Conservation (phyloP, 78 protist genomes). For the Dictyostelium firmibasis region DNA sequence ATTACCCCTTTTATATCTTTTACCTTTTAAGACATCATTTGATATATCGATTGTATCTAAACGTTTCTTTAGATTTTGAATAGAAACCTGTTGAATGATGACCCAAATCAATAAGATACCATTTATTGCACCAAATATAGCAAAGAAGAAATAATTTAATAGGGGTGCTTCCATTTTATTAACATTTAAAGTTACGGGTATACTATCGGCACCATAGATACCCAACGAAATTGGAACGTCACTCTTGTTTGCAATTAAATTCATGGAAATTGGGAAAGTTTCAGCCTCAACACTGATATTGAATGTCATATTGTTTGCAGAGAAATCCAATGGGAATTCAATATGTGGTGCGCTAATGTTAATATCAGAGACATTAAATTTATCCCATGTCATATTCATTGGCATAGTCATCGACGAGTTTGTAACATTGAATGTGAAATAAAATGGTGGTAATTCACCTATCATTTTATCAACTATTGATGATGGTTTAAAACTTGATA, state of each 20-base stretch:
- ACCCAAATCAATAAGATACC: background rate
- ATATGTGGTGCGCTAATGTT: conserved; percentile 18
- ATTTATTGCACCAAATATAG: background rate
- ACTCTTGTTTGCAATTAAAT: conserved; percentile 16
- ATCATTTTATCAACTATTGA: background rate
- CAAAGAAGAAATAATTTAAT: conserved; percentile 19
- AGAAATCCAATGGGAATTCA: conserved; percentile 23
- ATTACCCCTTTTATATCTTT: conserved; percentile 43
- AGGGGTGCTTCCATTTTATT: background rate
- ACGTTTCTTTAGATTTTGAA: background rate
- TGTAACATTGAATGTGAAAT: conserved; percentile 27
- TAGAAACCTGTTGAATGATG: background rate
- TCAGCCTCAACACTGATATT: conserved; percentile 11
- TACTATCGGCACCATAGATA: conserved; percentile 30
- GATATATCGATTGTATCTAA: conserved; percentile 44
- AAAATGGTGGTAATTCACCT: conserved; percentile 38
- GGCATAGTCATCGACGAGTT: conserved; percentile 41
- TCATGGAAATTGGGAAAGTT: conserved; percentile 5
- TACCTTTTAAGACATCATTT: conserved; percentile 29
- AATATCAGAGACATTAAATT: conserved; percentile 32
- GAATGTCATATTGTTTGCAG: conserved; percentile 31
- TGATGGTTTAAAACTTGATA: background rate
- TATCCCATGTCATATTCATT: conserved; percentile 3
- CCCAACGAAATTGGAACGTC: conserved; percentile 10
- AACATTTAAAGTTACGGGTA: conserved; percentile 17